Evolutionary conservation across 2,329 filamentous ascomycete genomes (phyloP), one percentile per base, ranked within the genome.

Genomic region (Leptographium wingfieldii): DNA sequence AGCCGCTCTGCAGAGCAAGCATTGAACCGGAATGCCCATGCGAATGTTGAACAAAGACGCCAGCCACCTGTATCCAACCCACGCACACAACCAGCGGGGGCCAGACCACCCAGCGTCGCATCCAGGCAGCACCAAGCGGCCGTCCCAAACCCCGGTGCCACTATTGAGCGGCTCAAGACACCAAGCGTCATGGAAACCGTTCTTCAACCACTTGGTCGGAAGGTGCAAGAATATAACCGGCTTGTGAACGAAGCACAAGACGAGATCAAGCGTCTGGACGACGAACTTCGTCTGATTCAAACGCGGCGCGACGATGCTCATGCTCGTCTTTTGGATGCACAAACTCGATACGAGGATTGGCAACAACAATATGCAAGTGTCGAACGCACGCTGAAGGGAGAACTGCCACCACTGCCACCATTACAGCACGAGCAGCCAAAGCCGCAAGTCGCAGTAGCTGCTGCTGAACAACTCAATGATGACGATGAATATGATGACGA

Each of bases 381-480:
- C 25, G 57, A 58, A 5, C 57, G 57, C 35, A 53, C 57, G 22
- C 49, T 58, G 6, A 53, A 53, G 48, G 57, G 57, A 14, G 57
- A 58, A 35, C 14, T 54, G 49, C 49, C 33, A 29, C 55, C 19
- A 16, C 22, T 56, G 56, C 31, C 29, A 1, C 55, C 19, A 27
- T 12, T 56, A 46, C 31, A 46, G 1, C 55, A n/a, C 27, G 46
- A 25, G 19, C 19, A 11, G 3, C 19, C 56, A 19, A 35, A 25
- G 43, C 4, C n/a, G 19, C 43, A n/a, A 22, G 31, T 16, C 27
- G 27, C 10, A 14, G 35, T 6, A 5, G n/a, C 35, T 11, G 38
- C 35, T n/a, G n/a, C 27, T 25, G 25, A 35, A n/a, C 43, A 25
- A 10, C 46, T 12, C 3, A n/a, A 57, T 46, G 43, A 57, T 9